Evolutionary conservation across 2,329 filamentous ascomycete species (phyloP), one percentile per base, ranked within the genome.

Genomic region (Talaromyces sp.): DNA sequence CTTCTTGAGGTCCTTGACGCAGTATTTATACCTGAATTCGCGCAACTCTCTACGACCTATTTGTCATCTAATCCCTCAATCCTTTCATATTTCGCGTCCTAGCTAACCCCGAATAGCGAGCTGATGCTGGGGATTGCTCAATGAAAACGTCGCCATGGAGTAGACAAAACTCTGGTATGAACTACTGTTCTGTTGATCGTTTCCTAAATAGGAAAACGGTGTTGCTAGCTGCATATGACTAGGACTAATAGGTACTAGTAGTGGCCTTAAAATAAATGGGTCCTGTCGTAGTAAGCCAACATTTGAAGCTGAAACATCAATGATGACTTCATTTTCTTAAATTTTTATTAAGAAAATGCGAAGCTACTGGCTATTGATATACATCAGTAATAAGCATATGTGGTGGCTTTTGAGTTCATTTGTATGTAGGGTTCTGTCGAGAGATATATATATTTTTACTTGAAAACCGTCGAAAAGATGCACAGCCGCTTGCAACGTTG

Each of bases 211-310:
- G 58, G 54, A 55, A 41, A 41, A 55, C 43, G 58, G 31, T 56
- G 17, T 38, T 21, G 6, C 43, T 59, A 59, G 58, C 29, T 59
- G 58, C 58, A 51, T 55, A 38, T 50, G 11, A 26, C 26, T 52
- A 29, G 24, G 7, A 3, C 49, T 3, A 5, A 50, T 50, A 7
- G 6, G 27, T 29, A n/a, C 24, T 29, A 52, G n/a, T 43, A n/a
- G 32, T 5, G 9, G 4, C 6, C 5, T 13, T 35, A 35, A 32
- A 35, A 38, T n/a, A n/a, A 17, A 17, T 38, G 35, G 35, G 35
- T 8, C 35, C 6, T 14, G 32, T 35, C 13, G 32, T 32, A 2
- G 31, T 32, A 32, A 32, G 13, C 31, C 31, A 32, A 31, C 29
- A 31, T n/a, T 31, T 31, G 29, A 31, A 35, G 32, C 26, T 35